Conservation (phyloP, 2,329 filamentous ascomycete species). For the Huntiella abstrusa region DNA sequence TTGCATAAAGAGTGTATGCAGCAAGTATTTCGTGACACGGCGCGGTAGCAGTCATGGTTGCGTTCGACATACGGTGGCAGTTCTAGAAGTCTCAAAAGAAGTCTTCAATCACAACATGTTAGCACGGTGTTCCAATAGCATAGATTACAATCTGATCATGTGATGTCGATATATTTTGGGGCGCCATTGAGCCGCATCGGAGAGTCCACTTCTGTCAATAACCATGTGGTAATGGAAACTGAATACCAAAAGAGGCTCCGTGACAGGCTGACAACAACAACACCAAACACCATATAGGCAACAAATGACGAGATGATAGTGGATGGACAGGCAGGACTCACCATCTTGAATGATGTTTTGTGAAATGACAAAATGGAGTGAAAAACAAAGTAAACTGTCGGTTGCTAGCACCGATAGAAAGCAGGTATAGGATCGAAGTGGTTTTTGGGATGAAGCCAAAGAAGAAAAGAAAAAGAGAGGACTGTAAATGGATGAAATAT, state of each 20-base stretch:
- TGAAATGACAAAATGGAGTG: not conserved
- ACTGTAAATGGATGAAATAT: not conserved
- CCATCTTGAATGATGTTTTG: too few species aligned
- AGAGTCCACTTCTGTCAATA: not conserved
- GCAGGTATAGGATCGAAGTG: slow-evolving; percentile 2
- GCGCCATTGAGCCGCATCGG: slow-evolving; percentile 4
- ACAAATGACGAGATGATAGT: too few species aligned
- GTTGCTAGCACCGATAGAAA: slow-evolving; percentile 4
- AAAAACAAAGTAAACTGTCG: not conserved
- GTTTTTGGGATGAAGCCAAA: slow-evolving; percentile 8
- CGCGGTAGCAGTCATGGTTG: too few species aligned
- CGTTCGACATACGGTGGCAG: slow-evolving; percentile 8
- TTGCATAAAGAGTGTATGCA: too few species aligned
- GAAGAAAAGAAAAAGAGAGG: slow-evolving; percentile 7
- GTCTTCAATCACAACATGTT: not conserved
- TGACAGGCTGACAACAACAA: too few species aligned
- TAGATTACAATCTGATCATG: too few species aligned
- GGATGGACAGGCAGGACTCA: too few species aligned
- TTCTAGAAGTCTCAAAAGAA: slow-evolving; percentile 9
- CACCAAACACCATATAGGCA: too few species aligned
- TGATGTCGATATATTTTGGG: too few species aligned
- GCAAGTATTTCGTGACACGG: too few species aligned
- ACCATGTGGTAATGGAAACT: slow-evolving; percentile 4
- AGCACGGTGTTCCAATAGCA: too few species aligned
- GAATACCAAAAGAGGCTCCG: not conserved